phyloP scores from a whole-genome alignment of 2,329 filamentous ascomycete species.

The Xylariaceae sp. region DNA sequence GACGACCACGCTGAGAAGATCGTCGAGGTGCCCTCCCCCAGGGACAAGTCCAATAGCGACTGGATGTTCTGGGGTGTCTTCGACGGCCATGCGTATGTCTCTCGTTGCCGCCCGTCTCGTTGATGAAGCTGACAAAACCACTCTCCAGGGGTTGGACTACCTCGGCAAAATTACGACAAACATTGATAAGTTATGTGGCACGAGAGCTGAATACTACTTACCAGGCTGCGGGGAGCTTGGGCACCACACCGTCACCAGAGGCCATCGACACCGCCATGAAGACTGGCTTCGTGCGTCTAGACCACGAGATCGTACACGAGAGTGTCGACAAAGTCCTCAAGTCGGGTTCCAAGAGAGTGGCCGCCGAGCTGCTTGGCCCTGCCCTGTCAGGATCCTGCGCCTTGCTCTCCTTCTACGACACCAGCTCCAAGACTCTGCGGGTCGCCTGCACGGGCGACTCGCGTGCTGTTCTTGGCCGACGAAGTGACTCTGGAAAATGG shows the following conservation, averaged over 20 bases:
- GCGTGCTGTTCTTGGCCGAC: conserved; percentile 85
- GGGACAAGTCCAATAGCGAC: conserved; percentile 59
- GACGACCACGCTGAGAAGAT: conserved; percentile 99
- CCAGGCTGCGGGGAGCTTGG: conserved; percentile 61
- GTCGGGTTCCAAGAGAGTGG: conserved; percentile 81
- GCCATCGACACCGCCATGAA: conserved; percentile 91
- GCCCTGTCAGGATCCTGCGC: conserved; percentile 97
- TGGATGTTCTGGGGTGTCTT: conserved; percentile 99
- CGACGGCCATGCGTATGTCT: conserved; percentile 83
- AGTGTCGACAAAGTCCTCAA: conserved; percentile 90
- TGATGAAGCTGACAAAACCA: conserved; percentile 11
- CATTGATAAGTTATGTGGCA: conserved; percentile 87
- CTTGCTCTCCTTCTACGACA: conserved; percentile 94
- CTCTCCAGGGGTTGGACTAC: conserved; percentile 93
- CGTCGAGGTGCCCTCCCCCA: conserved; percentile 72
- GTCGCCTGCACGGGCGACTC: conserved; percentile 96
- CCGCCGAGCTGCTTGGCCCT: conserved; percentile 86
- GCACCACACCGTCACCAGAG: conserved; percentile 66
- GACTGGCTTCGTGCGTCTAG: conserved; percentile 79
- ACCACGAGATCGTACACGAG: conserved; percentile 91
- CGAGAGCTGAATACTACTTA: conserved; percentile 91
- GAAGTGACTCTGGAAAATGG: conserved; percentile 80
- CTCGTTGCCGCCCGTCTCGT: background rate
- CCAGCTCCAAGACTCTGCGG: conserved; percentile 76
- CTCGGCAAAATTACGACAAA: conserved; percentile 89